Conservation (phyloP, 306 rosid species). For the Aeschynomene evenia region DNA sequence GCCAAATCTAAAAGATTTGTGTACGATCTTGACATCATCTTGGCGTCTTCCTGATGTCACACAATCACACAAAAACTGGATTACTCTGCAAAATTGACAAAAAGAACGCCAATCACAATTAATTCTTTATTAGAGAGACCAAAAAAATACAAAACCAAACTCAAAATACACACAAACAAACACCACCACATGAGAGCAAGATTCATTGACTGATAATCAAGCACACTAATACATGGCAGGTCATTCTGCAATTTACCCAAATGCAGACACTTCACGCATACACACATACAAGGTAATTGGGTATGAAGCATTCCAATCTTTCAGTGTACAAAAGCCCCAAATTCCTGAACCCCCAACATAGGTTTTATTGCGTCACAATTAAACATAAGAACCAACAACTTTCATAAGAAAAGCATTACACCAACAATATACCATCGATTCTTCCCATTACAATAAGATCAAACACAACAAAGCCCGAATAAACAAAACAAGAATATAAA, state of each 20-base stretch:
- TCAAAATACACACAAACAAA: constrained; percentile 10
- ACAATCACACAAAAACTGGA: constrained; percentile 35
- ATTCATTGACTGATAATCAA: constrained; percentile 24
- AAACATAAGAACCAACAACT: constrained; percentile 12
- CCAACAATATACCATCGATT: constrained; percentile 18
- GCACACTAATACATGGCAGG: constrained; percentile 11
- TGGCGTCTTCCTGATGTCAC: constrained; percentile 30
- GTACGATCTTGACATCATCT: constrained; percentile 77
- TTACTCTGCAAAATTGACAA: constrained; percentile 31
- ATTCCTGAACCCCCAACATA: constrained; percentile 34
- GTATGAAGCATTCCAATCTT: constrained; percentile 36
- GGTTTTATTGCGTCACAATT: constrained; percentile 30
- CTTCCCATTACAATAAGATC: constrained; percentile 30
- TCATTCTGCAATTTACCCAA: constrained; percentile 13
- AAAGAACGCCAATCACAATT: constrained; percentile 1
- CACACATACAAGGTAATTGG: neutral
- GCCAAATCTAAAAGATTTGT: constrained; percentile 82
- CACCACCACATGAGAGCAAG: constrained; percentile 2
- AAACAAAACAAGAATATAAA: neutral
- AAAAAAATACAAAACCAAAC: constrained; percentile 28
- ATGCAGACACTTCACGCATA: constrained; percentile 27
- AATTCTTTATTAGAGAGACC: neutral
- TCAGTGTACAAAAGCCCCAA: constrained; percentile 44
- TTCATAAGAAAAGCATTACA: constrained; percentile 12
- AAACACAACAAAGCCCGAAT: constrained; percentile 19